A percentile compares a stretch with the other conserved stretches of the same genome.
Evolutionary conservation across 2,329 filamentous ascomycete genomes (phyloP).

Genomic region (Claviceps sp.): DNA sequence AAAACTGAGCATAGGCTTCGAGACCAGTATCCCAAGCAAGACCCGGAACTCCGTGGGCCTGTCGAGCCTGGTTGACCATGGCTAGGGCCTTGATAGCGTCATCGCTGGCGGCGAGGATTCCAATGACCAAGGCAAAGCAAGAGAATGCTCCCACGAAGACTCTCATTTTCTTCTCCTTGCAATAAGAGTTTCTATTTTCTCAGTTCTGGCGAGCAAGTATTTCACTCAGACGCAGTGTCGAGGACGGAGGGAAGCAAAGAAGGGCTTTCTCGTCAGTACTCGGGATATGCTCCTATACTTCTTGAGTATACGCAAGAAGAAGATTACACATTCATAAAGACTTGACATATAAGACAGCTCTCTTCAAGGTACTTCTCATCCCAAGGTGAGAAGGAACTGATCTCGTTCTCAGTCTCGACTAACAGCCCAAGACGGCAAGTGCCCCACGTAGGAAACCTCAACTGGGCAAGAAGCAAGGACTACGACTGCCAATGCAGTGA

Average conservation of each 20-base stretch:
- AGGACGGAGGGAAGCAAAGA: not conserved
- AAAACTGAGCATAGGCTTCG: constrained; percentile 19
- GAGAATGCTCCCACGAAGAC: not conserved
- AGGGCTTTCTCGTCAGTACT: not conserved
- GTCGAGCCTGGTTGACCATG: constrained; percentile 20
- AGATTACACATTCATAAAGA: not conserved
- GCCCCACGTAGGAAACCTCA: not conserved
- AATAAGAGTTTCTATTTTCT: not conserved
- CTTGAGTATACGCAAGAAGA: not conserved
- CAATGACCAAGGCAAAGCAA: constrained; percentile 5
- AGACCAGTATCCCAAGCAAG: constrained; percentile 18
- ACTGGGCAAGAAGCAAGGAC: not conserved
- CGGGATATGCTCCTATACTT: not conserved
- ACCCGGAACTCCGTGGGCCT: constrained; percentile 14
- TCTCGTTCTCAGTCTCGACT: not conserved
- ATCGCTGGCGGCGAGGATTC: constrained; percentile 8
- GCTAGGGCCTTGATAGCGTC: constrained; percentile 14
- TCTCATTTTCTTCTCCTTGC: constrained; percentile 1
- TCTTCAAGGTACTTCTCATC: not conserved
- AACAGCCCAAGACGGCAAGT: constrained; percentile 1
- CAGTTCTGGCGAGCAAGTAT: not conserved
- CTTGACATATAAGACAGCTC: not conserved
- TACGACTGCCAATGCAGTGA: no score
- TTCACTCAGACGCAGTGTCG: not conserved
- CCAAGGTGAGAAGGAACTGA: constrained; percentile 3